These are phyloP conservation scores for Pseudogymnoascus sp. DNA, from an alignment of 2,329 filamentous ascomycete species.

Conservation along the genomic window DNA sequence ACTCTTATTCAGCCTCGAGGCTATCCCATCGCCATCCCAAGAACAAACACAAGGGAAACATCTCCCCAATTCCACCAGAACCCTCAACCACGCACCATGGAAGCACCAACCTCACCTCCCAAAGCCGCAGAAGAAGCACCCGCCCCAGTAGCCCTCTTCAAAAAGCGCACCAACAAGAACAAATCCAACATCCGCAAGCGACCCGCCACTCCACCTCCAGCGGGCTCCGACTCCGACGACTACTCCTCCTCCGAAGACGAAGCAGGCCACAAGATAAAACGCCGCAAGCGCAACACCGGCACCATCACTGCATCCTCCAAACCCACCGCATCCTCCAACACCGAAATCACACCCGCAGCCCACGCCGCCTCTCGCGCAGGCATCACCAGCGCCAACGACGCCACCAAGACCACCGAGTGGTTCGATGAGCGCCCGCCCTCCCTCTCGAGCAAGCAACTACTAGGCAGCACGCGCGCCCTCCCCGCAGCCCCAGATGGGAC, in stretches of 20 bases:
- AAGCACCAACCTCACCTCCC: constrained; percentile 1
- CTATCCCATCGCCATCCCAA: constrained; percentile 1
- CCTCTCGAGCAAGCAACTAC: constrained; percentile 44
- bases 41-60: neutral
- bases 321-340: constrained; percentile 34
- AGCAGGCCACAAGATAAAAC: constrained; percentile 69
- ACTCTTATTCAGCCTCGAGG: constrained; percentile 9
- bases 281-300: constrained; percentile 63
- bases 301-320: constrained; percentile 60
- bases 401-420: constrained; percentile 86
- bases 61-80: constrained; percentile 5
- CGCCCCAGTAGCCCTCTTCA: constrained; percentile 61
- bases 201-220: constrained; percentile 68
- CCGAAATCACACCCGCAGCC: constrained; percentile 46
- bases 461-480: constrained; percentile 48
- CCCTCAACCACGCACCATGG: neutral
- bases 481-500: constrained; percentile 51
- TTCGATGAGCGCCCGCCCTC: constrained; percentile 59
- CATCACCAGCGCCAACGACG: constrained; percentile 69
- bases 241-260: constrained; percentile 70
- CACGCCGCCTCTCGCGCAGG: constrained; percentile 57
- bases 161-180: constrained; percentile 72
- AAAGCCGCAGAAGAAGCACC: constrained; percentile 58
- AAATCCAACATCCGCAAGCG: constrained; percentile 77
- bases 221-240: constrained; percentile 51